Evolutionary conservation across 495 filamentous ascomycete genomes (phyloP).

Genomic region (Oleoguttula mirabilis): DNA sequence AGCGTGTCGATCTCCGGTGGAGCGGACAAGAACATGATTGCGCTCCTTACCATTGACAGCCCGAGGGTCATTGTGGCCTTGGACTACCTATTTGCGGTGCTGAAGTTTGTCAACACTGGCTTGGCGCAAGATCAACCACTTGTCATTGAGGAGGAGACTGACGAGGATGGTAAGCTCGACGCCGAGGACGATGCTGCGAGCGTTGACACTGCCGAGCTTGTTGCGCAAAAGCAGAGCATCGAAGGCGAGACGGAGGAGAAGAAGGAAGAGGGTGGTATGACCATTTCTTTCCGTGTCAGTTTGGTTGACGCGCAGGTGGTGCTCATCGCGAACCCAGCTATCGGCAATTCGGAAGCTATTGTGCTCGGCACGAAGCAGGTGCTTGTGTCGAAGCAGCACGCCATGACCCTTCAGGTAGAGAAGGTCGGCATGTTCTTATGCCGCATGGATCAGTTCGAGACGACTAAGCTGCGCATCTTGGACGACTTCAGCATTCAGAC

Average conservation of each 20-base stretch:
- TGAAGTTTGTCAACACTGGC: constrained; percentile 62
- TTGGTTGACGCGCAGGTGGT: constrained; percentile 93
- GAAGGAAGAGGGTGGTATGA: constrained; percentile 43
- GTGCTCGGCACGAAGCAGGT: constrained; percentile 91
- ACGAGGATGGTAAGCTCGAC: constrained; percentile 44
- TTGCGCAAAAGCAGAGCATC: constrained; percentile 2
- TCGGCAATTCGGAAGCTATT: constrained; percentile 83
- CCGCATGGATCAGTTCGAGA: constrained; percentile 93
- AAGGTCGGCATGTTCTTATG: constrained; percentile 97
- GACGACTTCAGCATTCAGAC: constrained; percentile 90
- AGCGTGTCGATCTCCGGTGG: constrained; percentile 87
- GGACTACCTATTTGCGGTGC: constrained; percentile 85
- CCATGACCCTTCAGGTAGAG: constrained; percentile 78
- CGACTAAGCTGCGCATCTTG: constrained; percentile 71
- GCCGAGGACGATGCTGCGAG: constrained; percentile 41
- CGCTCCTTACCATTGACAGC: constrained; percentile 89
- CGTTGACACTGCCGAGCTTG: constrained; percentile 14
- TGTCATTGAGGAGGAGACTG: constrained; percentile 42
- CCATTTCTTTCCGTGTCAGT: constrained; percentile 80
- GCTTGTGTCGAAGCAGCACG: constrained; percentile 84
- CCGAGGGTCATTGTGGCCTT: constrained; percentile 88
- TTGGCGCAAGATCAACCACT: constrained; percentile 50
- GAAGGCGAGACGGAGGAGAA: constrained; percentile 4
- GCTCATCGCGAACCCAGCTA: constrained; percentile 84
- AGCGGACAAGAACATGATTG: constrained; percentile 68